Evolutionary conservation across 2,329 filamentous ascomycete genomes (phyloP).

Genomic region (Lecanicillium sp.): DNA sequence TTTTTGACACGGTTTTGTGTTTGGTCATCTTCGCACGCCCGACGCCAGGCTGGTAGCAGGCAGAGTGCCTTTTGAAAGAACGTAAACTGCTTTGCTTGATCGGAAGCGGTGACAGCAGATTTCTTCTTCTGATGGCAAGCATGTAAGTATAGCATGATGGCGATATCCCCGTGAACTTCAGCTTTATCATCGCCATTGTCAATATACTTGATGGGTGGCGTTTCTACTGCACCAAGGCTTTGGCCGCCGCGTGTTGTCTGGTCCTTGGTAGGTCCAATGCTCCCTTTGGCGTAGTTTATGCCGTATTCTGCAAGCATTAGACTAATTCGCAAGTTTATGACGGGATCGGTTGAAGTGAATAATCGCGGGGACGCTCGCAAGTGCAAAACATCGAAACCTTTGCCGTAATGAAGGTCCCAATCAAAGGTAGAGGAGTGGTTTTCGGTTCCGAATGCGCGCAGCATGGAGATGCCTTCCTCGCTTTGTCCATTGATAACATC

Average conservation of each 20-base stretch:
- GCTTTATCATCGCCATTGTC: constrained; percentile 46
- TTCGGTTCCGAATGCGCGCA: constrained; percentile 76
- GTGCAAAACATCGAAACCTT: constrained; percentile 78
- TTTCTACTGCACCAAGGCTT: constrained; percentile 8
- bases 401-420: constrained; percentile 70
- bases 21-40: neutral
- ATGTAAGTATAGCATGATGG: constrained; percentile 55
- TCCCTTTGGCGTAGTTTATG: constrained; percentile 39
- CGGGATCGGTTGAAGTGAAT: constrained; percentile 38
- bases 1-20: constrained; percentile 9
- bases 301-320: constrained; percentile 42
- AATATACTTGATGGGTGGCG: constrained; percentile 38
- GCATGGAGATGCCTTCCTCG: constrained; percentile 57
- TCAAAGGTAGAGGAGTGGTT: constrained; percentile 67
- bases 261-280: constrained; percentile 20
- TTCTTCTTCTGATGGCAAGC: constrained; percentile 35
- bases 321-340: constrained; percentile 41
- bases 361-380: constrained; percentile 44
- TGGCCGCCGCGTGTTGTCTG: constrained; percentile 3
- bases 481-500: constrained; percentile 63
- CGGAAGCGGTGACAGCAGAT: constrained; percentile 14
- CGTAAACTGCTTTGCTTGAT: constrained; percentile 28
- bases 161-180: constrained; percentile 39
- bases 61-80: constrained; percentile 34
- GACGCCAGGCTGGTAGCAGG: constrained; percentile 1